Conservation (phyloP, 129 eudicot genomes). For the Pittosporum tobira region DNA sequence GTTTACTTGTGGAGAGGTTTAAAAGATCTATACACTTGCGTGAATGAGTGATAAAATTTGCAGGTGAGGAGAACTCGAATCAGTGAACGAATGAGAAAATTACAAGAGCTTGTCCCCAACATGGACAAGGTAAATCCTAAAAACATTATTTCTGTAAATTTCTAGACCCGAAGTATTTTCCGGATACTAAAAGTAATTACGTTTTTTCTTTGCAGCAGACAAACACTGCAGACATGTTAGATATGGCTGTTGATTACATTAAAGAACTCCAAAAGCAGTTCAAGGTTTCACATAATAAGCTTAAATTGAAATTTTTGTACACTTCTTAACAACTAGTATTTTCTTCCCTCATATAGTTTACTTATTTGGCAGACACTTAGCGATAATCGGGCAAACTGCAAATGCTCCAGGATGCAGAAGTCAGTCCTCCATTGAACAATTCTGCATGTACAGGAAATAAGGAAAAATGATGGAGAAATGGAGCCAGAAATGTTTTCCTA, state of each 20-base stretch:
- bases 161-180: neutral
- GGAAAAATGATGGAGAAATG: neutral
- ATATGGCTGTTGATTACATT: conserved; percentile 90
- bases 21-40: neutral
- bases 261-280: conserved; percentile 76
- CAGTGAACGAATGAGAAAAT: conserved; percentile 92
- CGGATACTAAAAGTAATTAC: neutral
- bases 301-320: neutral
- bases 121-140: conserved; percentile 98
- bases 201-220: conserved; percentile 59
- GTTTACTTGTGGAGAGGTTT: neutral
- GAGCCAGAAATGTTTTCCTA: neutral
- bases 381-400: conserved; percentile 70
- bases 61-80: conserved; percentile 90
- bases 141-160: neutral
- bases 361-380: conserved; percentile 42
- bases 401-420: conserved; percentile 37
- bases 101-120: conserved; percentile 93
- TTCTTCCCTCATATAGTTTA: neutral
- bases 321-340: conserved; percentile 1
- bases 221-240: conserved; percentile 96
- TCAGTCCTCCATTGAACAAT: conserved; percentile 15
- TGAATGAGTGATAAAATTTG: neutral
- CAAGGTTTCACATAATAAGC: conserved; percentile 41
- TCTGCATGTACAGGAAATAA: conserved; percentile 8